Evolutionary conservation across 106 monocot genomes (phyloP), one percentile per base, ranked within the genome.

Genomic region (Allium fistulosum): DNA sequence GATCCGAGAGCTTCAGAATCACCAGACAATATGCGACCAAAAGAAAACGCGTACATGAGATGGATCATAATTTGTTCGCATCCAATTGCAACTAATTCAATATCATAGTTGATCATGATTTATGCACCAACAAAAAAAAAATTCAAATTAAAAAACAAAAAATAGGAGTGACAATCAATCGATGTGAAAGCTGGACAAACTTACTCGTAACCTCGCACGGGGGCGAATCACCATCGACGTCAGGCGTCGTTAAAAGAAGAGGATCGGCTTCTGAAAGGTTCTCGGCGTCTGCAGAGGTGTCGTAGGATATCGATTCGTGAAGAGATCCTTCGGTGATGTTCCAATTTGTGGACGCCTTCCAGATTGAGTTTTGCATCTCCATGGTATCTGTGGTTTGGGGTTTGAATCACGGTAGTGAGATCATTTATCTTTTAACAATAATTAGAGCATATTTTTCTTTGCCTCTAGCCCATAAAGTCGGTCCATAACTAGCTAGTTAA

Each of bases 191-290:
- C 17, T 10, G 6, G 15, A 62, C 3, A 15, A 22, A 46, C 28
- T 69, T 57, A 69, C 68, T 69, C 14, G 68, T 69, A 71, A 82
- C 55, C 78, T 82, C 78, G 71, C 82, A 82, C 15, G 82, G 82
- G n/a, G 71, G 62, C 22, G 78, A 48, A 11, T 79, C 75, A 2
- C 37, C 37, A 15, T 57, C 69, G 0, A 5, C 71, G 8, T 26
- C 65, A 10, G 71, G 59, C 11, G 58, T 59, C 66, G 51, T 46
- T 61, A 72, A 60, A 58, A 75, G 74, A 4, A 72, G 10, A 48
- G 69, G 70, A 49, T 27, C 15, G 26, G 68, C 74, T 49, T 63
- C 61, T 12, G 18, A 45, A 57, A 78, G 74, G 26, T 28, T 14
- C 11, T 67, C 67, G 11, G 14, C 27, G 37, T 18, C 26, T 3